phyloP scores from a whole-genome alignment of 2,329 filamentous ascomycete genomes.

The Cladosporium sp. region DNA sequence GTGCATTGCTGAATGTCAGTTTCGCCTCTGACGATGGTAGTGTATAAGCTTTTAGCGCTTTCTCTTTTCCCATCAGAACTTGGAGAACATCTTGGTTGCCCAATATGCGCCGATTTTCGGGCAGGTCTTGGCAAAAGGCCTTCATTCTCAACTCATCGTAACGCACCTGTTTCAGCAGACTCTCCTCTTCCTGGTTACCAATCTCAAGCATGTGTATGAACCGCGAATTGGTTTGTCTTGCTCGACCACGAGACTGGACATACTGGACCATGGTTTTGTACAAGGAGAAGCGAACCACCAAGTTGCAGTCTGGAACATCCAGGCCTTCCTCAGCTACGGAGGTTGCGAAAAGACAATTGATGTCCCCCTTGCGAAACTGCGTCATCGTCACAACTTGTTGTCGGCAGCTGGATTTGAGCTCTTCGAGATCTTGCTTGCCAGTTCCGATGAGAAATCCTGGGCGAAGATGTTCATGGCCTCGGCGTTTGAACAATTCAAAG shows the following conservation, averaged over 20 bases:
- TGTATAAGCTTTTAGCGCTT: conserved; percentile 42
- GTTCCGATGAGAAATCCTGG: conserved; percentile 63
- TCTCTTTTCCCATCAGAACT: conserved; percentile 51
- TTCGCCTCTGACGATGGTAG: conserved; percentile 68
- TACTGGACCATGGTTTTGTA: conserved; percentile 91
- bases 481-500: conserved; percentile 58
- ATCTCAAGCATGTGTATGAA: conserved; percentile 81
- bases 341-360: conserved; percentile 61
- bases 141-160: conserved; percentile 60
- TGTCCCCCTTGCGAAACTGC: conserved; percentile 55
- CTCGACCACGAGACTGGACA: conserved; percentile 85
- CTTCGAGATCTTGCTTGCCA: conserved; percentile 35
- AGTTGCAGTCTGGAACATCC: conserved; percentile 62
- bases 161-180: conserved; percentile 56
- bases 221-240: conserved; percentile 69
- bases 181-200: conserved; percentile 59
- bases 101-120: conserved; percentile 66
- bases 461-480: conserved; percentile 57
- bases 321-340: conserved; percentile 64
- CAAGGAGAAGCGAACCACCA: conserved; percentile 75
- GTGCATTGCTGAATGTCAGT: conserved; percentile 70
- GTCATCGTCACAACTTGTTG: conserved; percentile 71
- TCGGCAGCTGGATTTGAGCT: conserved; percentile 63
- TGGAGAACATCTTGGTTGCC: conserved; percentile 57
- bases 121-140: conserved; percentile 70